phyloP scores from a whole-genome alignment of 305 asterid genomes.

The Salvia sclarea region DNA sequence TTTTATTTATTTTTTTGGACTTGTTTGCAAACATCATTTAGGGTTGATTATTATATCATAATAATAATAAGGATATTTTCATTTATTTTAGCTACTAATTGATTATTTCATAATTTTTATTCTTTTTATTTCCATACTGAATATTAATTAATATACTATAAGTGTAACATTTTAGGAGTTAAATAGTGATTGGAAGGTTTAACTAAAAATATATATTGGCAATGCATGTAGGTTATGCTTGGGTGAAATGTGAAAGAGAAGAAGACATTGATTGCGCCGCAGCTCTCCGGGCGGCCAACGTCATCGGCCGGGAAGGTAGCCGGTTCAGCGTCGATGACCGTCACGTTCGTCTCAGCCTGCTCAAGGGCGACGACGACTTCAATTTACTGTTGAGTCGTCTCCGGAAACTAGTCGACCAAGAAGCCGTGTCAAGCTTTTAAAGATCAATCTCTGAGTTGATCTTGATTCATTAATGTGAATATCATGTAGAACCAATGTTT shows the following conservation, averaged over 20 bases:
- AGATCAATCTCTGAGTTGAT: conserved; percentile 18
- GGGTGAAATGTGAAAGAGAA: conserved; percentile 67
- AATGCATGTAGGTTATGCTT: conserved; percentile 77
- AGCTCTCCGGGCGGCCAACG: conserved; percentile 45
- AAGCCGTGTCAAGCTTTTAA: conserved; percentile 10
- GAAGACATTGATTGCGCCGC: conserved; percentile 47
- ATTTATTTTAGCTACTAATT: too few species aligned
- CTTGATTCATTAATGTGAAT: too few species aligned
- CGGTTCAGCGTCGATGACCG: conserved; percentile 31
- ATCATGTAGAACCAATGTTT: too few species aligned
- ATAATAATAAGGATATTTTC: too few species aligned
- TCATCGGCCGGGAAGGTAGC: conserved; percentile 43
- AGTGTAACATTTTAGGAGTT: too few species aligned
- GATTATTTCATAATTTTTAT: too few species aligned
- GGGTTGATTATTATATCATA: too few species aligned
- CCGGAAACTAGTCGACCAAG: conserved; percentile 28
- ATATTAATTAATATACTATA: too few species aligned
- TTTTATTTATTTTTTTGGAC: too few species aligned
- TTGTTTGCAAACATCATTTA: too few species aligned
- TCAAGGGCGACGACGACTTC: conserved; percentile 51
- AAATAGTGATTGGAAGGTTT: too few species aligned
- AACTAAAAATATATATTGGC: background rate
- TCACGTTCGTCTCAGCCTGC: conserved; percentile 51
- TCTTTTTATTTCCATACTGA: too few species aligned
- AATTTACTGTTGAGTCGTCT: conserved; percentile 37